Evolutionary conservation across 1,284 basidiomycete species (phyloP).

Genomic region (Austropuccinia psidii): DNA sequence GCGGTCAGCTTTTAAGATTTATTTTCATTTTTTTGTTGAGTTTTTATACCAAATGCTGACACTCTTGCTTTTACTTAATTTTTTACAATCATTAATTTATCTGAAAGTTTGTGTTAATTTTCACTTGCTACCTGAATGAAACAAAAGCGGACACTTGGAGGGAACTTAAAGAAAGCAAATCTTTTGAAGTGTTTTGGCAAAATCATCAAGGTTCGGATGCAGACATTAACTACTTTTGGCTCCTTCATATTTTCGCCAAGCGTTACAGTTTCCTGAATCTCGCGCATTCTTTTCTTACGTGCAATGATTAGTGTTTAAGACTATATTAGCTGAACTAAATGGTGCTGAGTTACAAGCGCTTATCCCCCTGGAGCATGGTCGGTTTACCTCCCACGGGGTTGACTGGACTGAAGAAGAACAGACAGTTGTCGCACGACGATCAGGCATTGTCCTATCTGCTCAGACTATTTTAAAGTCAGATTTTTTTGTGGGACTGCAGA

Average conservation of each 20-base stretch:
- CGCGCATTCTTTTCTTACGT: neutral
- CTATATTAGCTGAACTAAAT: conserved; percentile 83
- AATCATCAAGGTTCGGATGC: conserved; percentile 29
- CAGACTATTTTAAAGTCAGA: conserved; percentile 86
- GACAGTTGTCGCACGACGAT: conserved; percentile 64
- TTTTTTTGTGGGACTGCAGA: conserved; percentile 57
- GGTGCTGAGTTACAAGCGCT: conserved; percentile 71
- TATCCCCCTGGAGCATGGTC: conserved; percentile 72
- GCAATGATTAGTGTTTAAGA: conserved; percentile 67
- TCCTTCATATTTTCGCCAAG: neutral
- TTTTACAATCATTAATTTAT: neutral
- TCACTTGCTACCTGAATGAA: conserved; percentile 87
- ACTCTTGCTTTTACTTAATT: conserved; percentile 37
- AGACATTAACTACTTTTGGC: neutral
- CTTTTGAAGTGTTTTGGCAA: conserved; percentile 36
- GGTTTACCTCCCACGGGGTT: conserved; percentile 50
- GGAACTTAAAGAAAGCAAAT: conserved; percentile 32
- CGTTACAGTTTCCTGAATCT: neutral
- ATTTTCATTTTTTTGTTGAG: neutral
- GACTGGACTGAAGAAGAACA: conserved; percentile 39
- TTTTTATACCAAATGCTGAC: neutral
- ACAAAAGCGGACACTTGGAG: conserved; percentile 59
- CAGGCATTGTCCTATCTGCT: conserved; percentile 78
- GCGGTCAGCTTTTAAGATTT: conserved; percentile 51
- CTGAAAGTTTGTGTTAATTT: conserved; percentile 71